Base-by-base conservation (phyloP, 805 yeast genomes). In the Starmerella asiatica region DNA sequence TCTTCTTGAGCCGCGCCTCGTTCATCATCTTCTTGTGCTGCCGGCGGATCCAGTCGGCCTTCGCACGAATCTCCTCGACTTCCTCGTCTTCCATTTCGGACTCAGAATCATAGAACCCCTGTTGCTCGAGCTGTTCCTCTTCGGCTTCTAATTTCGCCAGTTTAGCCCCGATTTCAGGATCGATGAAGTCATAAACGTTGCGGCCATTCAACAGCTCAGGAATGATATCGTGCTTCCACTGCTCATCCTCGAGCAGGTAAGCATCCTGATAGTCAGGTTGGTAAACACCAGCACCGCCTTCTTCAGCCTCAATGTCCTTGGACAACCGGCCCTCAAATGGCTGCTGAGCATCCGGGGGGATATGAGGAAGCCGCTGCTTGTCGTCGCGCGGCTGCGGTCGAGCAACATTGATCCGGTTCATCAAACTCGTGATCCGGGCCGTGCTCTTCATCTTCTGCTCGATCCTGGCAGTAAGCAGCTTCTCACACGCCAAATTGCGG, bases 241-340 rank as follows among this genome's bases (percentile, higher is more conserved):
- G 93, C 38, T 88, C 97, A 58, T 91, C 88, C 52, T 88, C 98
- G 52, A 91, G 69, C 46, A 91, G 52, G 63, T 93, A 91, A 56
- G 78, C 80, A 57, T 88, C 97, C 60, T 85, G 83, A 65, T 91
- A 69, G 66, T 91, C 85, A 58, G 91, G 74, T 66, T 85, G 91
- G 70, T 66, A 91, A 27, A 91, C 98, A 70, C 98, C 98, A 32
- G 98, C 96, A 59, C 98, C 98, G 58, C 98, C 98, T 55, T 91
- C 83, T 59, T 80, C 95, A 36, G 71, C 79, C 66, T 91, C 98
- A 47, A 85, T 68, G 58, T 91, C 97, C 56, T 83, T 73, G 29
- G 93, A 85, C 55, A 91, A 71, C 61, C 94, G 76, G 15, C 46
- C 48, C 19, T 33, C 40, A 56, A 79, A 70, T 49, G 94, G 91